phyloP scores from a whole-genome alignment of 345 rosid genomes.

The Eucalyptus polybractea region DNA sequence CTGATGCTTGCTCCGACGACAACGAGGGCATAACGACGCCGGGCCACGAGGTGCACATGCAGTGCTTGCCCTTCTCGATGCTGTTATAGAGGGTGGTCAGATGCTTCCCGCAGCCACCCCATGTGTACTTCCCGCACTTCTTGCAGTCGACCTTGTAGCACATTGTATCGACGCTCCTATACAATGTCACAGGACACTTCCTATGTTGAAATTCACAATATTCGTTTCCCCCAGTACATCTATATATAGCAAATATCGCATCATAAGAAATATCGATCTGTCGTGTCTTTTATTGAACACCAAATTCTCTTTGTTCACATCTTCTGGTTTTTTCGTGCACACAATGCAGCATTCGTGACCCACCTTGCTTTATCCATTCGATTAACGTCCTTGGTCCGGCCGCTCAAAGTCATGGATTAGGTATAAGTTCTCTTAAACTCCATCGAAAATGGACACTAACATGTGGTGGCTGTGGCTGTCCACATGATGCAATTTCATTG shows the following conservation, averaged over 20 bases:
- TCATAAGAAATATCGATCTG: background rate
- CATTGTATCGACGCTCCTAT: background rate
- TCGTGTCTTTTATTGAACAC: background rate
- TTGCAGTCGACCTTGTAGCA: slow-evolving; percentile 36
- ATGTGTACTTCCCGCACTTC: slow-evolving; percentile 21
- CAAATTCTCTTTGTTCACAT: background rate
- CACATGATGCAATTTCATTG: background rate
- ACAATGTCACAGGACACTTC: background rate
- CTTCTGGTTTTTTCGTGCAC: background rate
- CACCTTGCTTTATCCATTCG: background rate
- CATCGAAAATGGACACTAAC: background rate
- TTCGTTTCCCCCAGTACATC: background rate
- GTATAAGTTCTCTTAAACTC: background rate
- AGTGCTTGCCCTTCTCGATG: slow-evolving; percentile 40
- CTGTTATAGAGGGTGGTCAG: slow-evolving; percentile 13
- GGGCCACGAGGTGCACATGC: slow-evolving; percentile 52
- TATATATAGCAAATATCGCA: background rate
- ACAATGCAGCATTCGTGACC: background rate
- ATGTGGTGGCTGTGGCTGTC: background rate
- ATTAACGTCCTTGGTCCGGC: background rate
- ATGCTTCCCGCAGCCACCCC: slow-evolving; percentile 50
- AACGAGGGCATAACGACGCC: slow-evolving; percentile 8
- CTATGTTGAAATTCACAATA: background rate
- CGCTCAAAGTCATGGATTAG: background rate
- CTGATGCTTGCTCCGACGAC: background rate